Conservation (phyloP, 169 alveolate genomes). For the Plasmodium vinckei region DNA sequence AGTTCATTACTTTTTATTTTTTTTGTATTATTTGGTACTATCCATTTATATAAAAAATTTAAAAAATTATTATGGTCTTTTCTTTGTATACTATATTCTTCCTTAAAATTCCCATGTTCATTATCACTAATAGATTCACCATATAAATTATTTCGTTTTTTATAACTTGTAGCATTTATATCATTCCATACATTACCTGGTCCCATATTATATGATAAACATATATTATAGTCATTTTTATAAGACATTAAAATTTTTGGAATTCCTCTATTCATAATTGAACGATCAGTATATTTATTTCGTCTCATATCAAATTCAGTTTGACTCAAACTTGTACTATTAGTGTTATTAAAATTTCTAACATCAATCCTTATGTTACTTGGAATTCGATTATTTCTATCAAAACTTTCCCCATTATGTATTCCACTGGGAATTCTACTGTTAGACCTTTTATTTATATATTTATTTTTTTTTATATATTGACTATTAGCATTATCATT, state of each 20-base stretch:
- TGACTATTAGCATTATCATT: constrained; percentile 2
- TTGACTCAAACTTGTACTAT: no score
- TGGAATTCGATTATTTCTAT: not conserved
- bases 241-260: constrained; percentile 53
- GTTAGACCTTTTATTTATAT: no score
- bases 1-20: not conserved
- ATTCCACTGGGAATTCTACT: not conserved
- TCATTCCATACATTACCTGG: constrained; percentile 21
- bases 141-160: no score
- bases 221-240: constrained; percentile 41
- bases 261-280: not conserved
- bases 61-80: constrained; percentile 4
- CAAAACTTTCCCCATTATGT: not conserved
- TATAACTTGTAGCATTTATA: not conserved
- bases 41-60: constrained; percentile 2
- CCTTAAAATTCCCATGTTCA: not conserved
- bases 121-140: no score
- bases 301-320: not conserved
- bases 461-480: no score
- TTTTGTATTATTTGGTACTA: not conserved
- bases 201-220: constrained; percentile 33
- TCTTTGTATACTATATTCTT: constrained; percentile 12
- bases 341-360: not conserved
- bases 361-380: not conserved
- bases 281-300: not conserved